Conservation (phyloP, 805 yeast genomes). For the Cyberlindnera mrakii region DNA sequence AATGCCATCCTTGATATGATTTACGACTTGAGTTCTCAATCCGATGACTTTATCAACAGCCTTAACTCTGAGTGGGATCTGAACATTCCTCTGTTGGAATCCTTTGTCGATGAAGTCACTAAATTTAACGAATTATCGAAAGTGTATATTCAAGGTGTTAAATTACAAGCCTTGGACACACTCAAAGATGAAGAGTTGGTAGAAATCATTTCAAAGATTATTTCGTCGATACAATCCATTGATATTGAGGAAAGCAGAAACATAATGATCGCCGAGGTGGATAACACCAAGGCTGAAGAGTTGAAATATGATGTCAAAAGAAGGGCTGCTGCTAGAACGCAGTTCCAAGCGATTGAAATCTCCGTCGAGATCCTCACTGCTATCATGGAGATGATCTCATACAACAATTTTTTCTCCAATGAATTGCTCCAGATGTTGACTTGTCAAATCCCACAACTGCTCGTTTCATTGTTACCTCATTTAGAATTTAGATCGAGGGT, state of each 20-base stretch:
- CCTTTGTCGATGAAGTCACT: constrained; percentile 7
- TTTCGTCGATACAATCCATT: constrained; percentile 25
- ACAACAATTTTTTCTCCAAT: constrained; percentile 25
- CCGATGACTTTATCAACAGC: constrained; percentile 41
- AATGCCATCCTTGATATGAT: constrained; percentile 51
- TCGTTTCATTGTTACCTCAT: constrained; percentile 35
- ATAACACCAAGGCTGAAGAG: constrained; percentile 26
- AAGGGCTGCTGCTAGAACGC: constrained; percentile 40
- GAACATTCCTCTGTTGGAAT: constrained; percentile 10
- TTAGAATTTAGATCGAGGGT: constrained; percentile 49
- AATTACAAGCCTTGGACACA: constrained; percentile 26
- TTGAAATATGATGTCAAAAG: constrained; percentile 33
- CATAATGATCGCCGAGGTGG: constrained; percentile 22
- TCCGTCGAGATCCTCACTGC: constrained; percentile 74
- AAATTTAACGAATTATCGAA: constrained; percentile 27
- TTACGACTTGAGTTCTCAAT: constrained; percentile 56
- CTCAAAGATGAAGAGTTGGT: constrained; percentile 17
- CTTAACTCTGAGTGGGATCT: constrained; percentile 15
- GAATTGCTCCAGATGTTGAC: constrained; percentile 13
- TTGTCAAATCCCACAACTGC: constrained; percentile 26
- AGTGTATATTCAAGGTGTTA: constrained; percentile 32
- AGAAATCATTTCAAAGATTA: constrained; percentile 20
- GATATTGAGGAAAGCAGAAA: constrained; percentile 28
- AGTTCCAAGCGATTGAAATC: constrained; percentile 60
- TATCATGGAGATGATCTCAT: constrained; percentile 51